Base-by-base conservation (phyloP, 2,329 filamentous ascomycete species). In the Apiospora rasikravindrae region DNA sequence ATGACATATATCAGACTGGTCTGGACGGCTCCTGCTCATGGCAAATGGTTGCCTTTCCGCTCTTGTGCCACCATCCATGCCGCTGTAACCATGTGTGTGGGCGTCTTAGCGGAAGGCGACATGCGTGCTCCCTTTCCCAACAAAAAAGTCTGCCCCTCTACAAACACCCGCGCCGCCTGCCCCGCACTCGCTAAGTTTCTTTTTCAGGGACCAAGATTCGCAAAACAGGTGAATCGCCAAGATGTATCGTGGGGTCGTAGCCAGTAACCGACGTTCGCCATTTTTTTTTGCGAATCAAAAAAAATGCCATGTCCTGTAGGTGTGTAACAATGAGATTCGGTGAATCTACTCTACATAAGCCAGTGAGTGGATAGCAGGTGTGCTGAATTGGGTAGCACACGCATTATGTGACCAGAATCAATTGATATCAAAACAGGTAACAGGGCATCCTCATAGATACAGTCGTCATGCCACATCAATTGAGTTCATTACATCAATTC, bases 21-120 rank as follows among this genome's bases (percentile, higher is more conserved):
- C n/a, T 51, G 49, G n/a, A 24, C 11, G 49, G 49, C 22, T 42
- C 40, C 1, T 42, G 11, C 13, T 42, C 13, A 1, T 49, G 45
- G n/a, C n/a, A 2, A 24, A 53, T n/a, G 51, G 51, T 57, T 33
- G 14, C 51, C 26, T 53, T 57, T 33, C 53, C 66, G n/a, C 14
- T 29, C 66, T 68, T 68, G 66, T 68, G 66, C 44, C 67, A 49
- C 44, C 67, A 49, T 69, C 67, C 67, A 45, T 69, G 67, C 26
- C 6, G 13, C 66, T 29, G 40, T 22, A 44, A 47, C 26, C 16
- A 37, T 22, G 6, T 14, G 11, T 26, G 26, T 53, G 16, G 29
- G 16, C 16, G 53, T 7, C 53, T 33, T 64, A 64, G 33, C 57
- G 57, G 57, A 24, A 64, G 57, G 57, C 33, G 57, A 64, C 33